A percentile compares a stretch with the other conserved stretches of the same genome.
These are phyloP conservation scores for Amphichorda felina DNA, from an alignment of 2,329 filamentous ascomycete genomes.

Conservation along the genomic window DNA sequence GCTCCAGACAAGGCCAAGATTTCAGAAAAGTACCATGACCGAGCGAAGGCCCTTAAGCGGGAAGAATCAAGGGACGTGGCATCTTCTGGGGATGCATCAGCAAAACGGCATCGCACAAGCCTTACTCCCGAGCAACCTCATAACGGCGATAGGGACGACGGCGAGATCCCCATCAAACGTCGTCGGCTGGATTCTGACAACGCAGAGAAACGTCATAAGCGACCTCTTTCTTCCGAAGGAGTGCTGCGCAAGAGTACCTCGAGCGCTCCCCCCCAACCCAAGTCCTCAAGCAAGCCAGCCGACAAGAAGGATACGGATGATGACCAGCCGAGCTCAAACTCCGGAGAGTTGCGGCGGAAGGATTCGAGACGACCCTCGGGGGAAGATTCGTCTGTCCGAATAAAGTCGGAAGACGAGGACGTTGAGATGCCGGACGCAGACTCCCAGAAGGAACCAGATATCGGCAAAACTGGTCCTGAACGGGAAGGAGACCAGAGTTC, in stretches of 20 bases:
- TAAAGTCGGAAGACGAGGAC: slow-evolving; percentile 45
- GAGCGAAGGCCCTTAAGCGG: slow-evolving; percentile 47
- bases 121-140: slow-evolving; percentile 43
- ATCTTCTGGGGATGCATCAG: slow-evolving; percentile 34
- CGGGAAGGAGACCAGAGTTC: not conserved
- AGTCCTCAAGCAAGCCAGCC: not conserved
- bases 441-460: slow-evolving; percentile 9
- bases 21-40: slow-evolving; percentile 45
- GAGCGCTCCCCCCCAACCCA: not conserved
- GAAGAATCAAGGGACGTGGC: slow-evolving; percentile 47
- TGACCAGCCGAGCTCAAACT: slow-evolving; percentile 25
- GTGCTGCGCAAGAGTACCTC: slow-evolving; percentile 20
- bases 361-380: slow-evolving; percentile 26
- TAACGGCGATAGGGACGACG: slow-evolving; percentile 38
- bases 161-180: slow-evolving; percentile 40
- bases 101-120: slow-evolving; percentile 49
- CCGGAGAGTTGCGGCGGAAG: slow-evolving; percentile 26
- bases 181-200: slow-evolving; percentile 43
- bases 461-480: slow-evolving; percentile 10
- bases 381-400: slow-evolving; percentile 38
- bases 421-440: slow-evolving; percentile 42
- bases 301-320: slow-evolving; percentile 18
- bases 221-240: slow-evolving; percentile 30
- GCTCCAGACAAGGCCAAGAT: slow-evolving; percentile 31
- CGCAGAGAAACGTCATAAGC: slow-evolving; percentile 35